Base-by-base conservation (phyloP, 139 green algal genomes). In the Chlorella sp. region DNA sequence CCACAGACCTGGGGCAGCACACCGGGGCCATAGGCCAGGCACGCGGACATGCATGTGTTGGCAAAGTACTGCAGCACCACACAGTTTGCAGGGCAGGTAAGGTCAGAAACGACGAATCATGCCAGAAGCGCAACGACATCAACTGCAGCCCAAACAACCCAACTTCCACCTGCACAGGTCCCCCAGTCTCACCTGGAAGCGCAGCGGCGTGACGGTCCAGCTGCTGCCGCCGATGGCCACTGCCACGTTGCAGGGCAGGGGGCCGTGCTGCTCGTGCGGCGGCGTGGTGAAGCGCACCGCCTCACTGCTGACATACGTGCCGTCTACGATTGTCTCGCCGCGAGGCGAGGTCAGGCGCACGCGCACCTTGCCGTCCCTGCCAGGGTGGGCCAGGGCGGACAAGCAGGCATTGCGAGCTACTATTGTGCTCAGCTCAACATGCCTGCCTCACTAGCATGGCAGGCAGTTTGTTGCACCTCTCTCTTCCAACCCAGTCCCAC, bases 141-240 rank as follows among this genome's bases (percentile, higher is more conserved):
- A 2, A 32, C 28, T 39, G 64, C n/a, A 23, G 64, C n/a, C 28
- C 64, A 70, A 70, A 39, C 64, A 12, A 34, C 64, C 12, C 4
- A 9, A 20, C 16, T n/a, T 23, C 1, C 64, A 39, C 32, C 32
- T 28, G 5, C 65, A 9, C 32, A n/a, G 20, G 16, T 26, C 17
- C 23, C n/a, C 15, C 34, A 51, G 25, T 13, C 71, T 25, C 34
- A 57, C 74, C 74, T 81, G 90, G 87, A 95, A 97, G 34, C 82
- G 87, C 38, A 97, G 81, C 73, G 93, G 94, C 88, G 97, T 97
- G n/a, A 98, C 95, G 3, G 95, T 98, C 95, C 94, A 97, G 85
- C 91, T 93, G 71, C 95, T 92, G 47, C 91, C 91, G 73, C 88
- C 91, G 86, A 97, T 97, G 78, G 78, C 90, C n/a, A 95, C 87